These are phyloP conservation scores for Scedosporium minutisporum DNA, from an alignment of 2,329 filamentous ascomycete species.

Conservation along the genomic window DNA sequence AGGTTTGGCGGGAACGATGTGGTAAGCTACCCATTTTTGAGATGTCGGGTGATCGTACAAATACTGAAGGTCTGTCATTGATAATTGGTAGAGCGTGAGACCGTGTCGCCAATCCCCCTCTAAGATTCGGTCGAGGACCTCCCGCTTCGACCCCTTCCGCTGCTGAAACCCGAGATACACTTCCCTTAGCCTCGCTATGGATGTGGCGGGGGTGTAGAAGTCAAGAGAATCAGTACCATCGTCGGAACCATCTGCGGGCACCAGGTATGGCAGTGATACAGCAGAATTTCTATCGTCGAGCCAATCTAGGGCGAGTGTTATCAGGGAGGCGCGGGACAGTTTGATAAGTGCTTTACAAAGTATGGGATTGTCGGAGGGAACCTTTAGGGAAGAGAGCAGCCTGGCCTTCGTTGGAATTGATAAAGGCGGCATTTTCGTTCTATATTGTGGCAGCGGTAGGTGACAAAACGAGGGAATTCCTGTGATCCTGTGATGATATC, in stretches of 20 bases:
- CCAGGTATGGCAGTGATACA: conserved; percentile 34
- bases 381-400: conserved; percentile 60
- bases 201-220: conserved; percentile 58
- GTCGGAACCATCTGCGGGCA: conserved; percentile 32
- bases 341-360: conserved; percentile 58
- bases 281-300: conserved; percentile 56
- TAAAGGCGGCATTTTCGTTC: conserved; percentile 18
- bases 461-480: no score
- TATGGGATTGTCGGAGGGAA: conserved; percentile 54
- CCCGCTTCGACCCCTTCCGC: conserved; percentile 50
- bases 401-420: conserved; percentile 63
- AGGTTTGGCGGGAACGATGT: conserved; percentile 41
- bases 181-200: conserved; percentile 56
- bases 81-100: conserved; percentile 55
- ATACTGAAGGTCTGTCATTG: conserved; percentile 59
- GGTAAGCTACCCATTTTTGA: conserved; percentile 55
- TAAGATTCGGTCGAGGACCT: conserved; percentile 52
- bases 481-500: no score
- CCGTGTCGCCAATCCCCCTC: conserved; percentile 62
- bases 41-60: conserved; percentile 55
- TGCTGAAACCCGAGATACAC: conserved; percentile 52
- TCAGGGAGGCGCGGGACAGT: conserved; percentile 61
- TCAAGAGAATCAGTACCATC: conserved; percentile 49
- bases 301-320: conserved; percentile 69
- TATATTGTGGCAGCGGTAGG: background rate